phyloP scores from a whole-genome alignment of 192 early-diverging fungal genomes.

The Backusella westeae region DNA sequence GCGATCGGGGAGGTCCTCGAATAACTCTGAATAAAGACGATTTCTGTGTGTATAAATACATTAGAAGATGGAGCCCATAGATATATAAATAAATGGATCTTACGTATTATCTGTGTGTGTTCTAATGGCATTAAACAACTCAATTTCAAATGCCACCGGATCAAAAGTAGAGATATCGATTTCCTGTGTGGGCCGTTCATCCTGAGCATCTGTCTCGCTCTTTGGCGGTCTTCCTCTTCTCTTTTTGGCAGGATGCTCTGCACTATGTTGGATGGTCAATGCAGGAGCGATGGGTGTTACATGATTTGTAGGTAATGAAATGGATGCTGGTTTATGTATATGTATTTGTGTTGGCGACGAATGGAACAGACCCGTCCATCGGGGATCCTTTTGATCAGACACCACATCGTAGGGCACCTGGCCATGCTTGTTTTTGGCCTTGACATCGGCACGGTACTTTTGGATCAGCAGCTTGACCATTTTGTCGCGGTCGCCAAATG shows the following conservation, averaged over 20 bases:
- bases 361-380: slow-evolving; percentile 34
- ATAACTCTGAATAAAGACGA: slow-evolving; percentile 70
- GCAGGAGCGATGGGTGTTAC: background rate
- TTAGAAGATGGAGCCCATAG: background rate
- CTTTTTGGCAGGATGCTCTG: background rate
- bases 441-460: slow-evolving; percentile 70
- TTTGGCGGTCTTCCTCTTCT: slow-evolving; percentile 29
- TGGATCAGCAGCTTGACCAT: slow-evolving; percentile 73
- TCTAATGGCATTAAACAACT: slow-evolving; percentile 41
- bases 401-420: slow-evolving; percentile 83
- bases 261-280: background rate
- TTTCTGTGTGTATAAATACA: slow-evolving; percentile 34
- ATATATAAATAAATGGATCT: background rate
- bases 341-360: background rate
- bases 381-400: slow-evolving; percentile 49
- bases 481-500: slow-evolving; percentile 69
- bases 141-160: slow-evolving; percentile 32
- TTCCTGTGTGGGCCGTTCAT: slow-evolving; percentile 5
- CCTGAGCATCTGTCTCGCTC: slow-evolving; percentile 18
- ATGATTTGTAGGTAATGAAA: too few species aligned
- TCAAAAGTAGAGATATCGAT: slow-evolving; percentile 21
- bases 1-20: slow-evolving; percentile 71
- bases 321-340: background rate
- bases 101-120: slow-evolving; percentile 50
- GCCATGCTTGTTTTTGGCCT: slow-evolving; percentile 71